Conservation (phyloP, 2,329 filamentous ascomycete species). For the Trichophyton rubrum region DNA sequence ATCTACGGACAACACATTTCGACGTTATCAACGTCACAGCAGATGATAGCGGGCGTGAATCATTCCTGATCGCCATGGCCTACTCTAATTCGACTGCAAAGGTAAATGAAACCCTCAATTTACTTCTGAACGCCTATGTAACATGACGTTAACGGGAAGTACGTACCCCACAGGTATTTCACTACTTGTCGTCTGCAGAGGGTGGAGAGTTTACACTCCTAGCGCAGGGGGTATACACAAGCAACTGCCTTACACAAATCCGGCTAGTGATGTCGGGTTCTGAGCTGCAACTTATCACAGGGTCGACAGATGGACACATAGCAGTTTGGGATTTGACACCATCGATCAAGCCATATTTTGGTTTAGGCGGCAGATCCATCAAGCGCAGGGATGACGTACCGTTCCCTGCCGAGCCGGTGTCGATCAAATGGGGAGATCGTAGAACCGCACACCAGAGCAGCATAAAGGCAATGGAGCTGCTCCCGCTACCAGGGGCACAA, state of each 20-base stretch:
- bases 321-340: conserved; percentile 44
- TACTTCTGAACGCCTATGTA: not conserved
- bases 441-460: conserved; percentile 63
- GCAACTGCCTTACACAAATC: conserved; percentile 61
- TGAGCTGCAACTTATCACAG: conserved; percentile 43
- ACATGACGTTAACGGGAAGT: not conserved
- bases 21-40: conserved; percentile 39
- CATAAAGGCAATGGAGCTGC: conserved; percentile 48
- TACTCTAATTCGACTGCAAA: conserved; percentile 76
- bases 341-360: conserved; percentile 21
- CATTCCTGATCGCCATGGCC: conserved; percentile 54
- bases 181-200: conserved; percentile 19
- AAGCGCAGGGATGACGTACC: not conserved
- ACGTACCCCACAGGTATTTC: conserved; percentile 33
- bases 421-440: conserved; percentile 25
- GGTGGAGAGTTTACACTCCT: conserved; percentile 31
- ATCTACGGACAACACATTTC: conserved; percentile 73
- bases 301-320: conserved; percentile 70
- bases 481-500: conserved; percentile 21
- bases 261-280: conserved; percentile 28
- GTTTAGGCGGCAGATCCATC: conserved; percentile 12
- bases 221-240: conserved; percentile 50
- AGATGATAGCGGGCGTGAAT: conserved; percentile 15
- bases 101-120: conserved; percentile 21
- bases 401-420: not conserved